Evolutionary conservation across 441 rosid genomes (phyloP).

Genomic region (Biscutella laevigata): DNA sequence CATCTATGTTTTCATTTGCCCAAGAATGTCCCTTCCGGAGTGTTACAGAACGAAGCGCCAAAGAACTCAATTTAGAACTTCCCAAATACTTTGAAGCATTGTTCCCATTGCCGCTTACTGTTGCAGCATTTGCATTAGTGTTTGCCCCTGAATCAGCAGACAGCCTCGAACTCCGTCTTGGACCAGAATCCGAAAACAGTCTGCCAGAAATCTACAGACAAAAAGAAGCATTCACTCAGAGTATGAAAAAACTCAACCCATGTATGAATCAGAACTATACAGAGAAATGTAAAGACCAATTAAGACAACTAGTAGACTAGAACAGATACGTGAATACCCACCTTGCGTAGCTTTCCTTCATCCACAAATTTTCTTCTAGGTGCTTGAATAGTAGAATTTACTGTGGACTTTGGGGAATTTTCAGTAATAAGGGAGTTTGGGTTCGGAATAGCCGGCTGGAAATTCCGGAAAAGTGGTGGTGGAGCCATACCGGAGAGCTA

Average conservation of each 20-base stretch:
- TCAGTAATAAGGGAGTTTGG: constrained; percentile 40
- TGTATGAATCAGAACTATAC: constrained; percentile 1
- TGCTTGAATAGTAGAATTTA: constrained; percentile 78
- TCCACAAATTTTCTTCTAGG: constrained; percentile 96
- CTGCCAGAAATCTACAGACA: constrained; percentile 86
- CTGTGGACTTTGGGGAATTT: constrained; percentile 57
- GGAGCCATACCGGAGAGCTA: constrained; percentile 85
- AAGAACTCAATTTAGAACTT: constrained; percentile 68
- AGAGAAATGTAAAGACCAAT: not conserved
- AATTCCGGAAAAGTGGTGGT: constrained; percentile 72
- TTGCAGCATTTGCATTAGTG: constrained; percentile 38
- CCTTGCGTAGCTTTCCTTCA: constrained; percentile 98
- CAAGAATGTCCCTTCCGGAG: constrained; percentile 79
- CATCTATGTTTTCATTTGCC: constrained; percentile 79
- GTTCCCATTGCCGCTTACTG: constrained; percentile 61
- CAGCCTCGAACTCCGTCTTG: constrained; percentile 74
- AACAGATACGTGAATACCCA: constrained; percentile 22
- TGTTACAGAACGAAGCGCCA: constrained; percentile 73
- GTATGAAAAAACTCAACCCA: constrained; percentile 10
- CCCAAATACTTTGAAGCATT: constrained; percentile 77
- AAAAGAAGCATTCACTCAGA: constrained; percentile 7
- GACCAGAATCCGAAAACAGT: constrained; percentile 90
- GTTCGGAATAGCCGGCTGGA: constrained; percentile 60
- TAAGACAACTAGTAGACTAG: constrained; percentile 3
- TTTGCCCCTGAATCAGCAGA: constrained; percentile 60